These are phyloP conservation scores for Corymbia maculata DNA, from an alignment of 345 rosid genomes.

Conservation along the genomic window DNA sequence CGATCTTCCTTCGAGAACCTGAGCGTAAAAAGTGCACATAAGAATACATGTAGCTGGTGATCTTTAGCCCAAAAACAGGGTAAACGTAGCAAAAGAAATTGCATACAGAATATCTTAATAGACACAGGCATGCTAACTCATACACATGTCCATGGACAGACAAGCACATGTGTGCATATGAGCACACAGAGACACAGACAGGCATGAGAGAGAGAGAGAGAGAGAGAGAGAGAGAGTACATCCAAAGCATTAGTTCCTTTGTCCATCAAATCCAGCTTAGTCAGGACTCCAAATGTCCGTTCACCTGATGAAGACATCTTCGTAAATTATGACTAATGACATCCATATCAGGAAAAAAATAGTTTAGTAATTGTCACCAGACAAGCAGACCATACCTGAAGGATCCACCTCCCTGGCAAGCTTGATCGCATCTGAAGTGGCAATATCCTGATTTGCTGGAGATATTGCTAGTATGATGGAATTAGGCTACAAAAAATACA, in stretches of 20 bases:
- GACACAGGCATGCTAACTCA: neutral
- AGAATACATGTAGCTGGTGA: neutral
- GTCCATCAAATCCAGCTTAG: constrained; percentile 97
- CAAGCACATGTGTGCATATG: neutral
- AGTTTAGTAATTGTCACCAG: neutral
- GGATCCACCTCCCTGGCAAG: constrained; percentile 91
- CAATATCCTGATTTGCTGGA: constrained; percentile 97
- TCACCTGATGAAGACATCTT: constrained; percentile 41
- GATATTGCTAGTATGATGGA: constrained; percentile 86
- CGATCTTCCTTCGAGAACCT: constrained; percentile 97
- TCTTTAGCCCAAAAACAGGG: neutral
- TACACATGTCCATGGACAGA: neutral
- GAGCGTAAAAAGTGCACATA: neutral
- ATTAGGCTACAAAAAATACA: constrained; percentile 53
- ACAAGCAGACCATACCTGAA: constrained; percentile 26
- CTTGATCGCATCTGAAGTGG: constrained; percentile 95
- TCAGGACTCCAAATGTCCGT: constrained; percentile 94
- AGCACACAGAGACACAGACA: neutral
- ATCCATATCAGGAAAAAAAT: neutral
- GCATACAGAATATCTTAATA: neutral
- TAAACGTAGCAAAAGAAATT: neutral
- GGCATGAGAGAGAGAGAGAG: neutral
- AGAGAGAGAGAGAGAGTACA: constrained; percentile 28
- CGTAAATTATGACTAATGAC: neutral
- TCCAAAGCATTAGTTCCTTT: constrained; percentile 94